Evolutionary conservation across 2,329 filamentous ascomycete genomes (phyloP).

Genomic region (Penicillium sp.): DNA sequence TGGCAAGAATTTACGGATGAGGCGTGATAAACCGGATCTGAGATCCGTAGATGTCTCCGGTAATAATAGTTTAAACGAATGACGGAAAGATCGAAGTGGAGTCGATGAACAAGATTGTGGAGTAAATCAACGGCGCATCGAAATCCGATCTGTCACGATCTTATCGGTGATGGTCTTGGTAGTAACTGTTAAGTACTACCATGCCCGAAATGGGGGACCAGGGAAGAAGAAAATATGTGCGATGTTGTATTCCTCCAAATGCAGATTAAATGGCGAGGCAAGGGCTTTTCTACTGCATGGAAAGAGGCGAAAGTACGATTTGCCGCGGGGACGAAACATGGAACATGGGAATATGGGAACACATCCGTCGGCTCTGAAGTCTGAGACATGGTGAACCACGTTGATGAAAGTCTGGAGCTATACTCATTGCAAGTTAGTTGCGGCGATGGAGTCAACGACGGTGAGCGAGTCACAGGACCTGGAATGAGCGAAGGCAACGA

Average conservation of each 20-base stretch:
- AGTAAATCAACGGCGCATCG: constrained; percentile 10
- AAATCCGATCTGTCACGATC: constrained; percentile 4
- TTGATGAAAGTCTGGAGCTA: constrained; percentile 11
- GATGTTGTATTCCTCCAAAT: constrained; percentile 13
- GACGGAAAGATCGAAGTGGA: constrained; percentile 1
- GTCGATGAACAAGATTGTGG: constrained; percentile 3
- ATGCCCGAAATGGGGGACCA: not conserved
- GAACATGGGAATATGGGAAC: not conserved
- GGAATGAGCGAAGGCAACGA: constrained; percentile 14
- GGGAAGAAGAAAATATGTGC: constrained; percentile 11
- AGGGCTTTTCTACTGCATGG: constrained; percentile 17
- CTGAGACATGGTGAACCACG: constrained; percentile 14
- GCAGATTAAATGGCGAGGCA: constrained; percentile 10
- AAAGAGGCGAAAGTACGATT: not conserved
- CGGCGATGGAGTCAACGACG: constrained; percentile 3
- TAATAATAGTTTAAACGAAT: not conserved
- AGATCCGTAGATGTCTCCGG: not conserved
- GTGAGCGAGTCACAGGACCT: constrained; percentile 1
- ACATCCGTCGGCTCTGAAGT: constrained; percentile 5
- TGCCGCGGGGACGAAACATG: no score
- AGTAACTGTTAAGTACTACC: not conserved
- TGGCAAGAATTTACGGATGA: not conserved
- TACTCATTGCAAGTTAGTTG: not conserved
- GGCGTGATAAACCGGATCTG: not conserved
- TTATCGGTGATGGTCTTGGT: constrained; percentile 4